Evolutionary conservation across 1,284 basidiomycete species (phyloP), one percentile per base, ranked within the genome.

Genomic region (Sporisorium reilianum): DNA sequence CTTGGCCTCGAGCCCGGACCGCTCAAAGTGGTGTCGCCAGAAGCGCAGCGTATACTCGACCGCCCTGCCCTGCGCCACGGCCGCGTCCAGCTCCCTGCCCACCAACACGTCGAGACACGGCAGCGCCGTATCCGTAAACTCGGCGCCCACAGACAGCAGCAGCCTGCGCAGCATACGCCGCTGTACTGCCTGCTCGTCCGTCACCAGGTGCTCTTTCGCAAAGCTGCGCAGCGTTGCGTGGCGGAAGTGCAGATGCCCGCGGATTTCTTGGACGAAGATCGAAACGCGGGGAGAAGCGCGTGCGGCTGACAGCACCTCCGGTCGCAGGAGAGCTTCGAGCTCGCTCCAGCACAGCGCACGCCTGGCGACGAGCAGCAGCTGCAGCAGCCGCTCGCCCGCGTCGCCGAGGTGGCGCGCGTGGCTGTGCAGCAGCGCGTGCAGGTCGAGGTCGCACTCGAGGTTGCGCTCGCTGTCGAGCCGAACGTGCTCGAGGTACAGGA

Each of bases 401-500:
- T 52, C 22, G 23, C 50, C 50, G 14, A 52, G 50, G 12, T 52
- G 50, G 22, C 40, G 38, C 7, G 50, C 34, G 11, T 52, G 50
- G 20, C 40, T 36, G 14, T 52, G 34, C 22, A 52, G 23, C 34
- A 52, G 18, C 4, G 16, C 32, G 36, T 52, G 34, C 23, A 52
- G 9, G 25, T 40, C 50, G 26, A 25, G 50, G 4, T 34, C 26
- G 50, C 50, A 52, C 10, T 52, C 22, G 0, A 25, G 23, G 36
- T 40, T 40, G 34, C 40, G 50, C 3, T 52, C 34, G 50, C 34
- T 22, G 36, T 40, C 22, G 51, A 45, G 51, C 51, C 65, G 38
- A 58, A 58, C 12, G 50, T 73, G 77, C 55, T 48, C 75, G 38
- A 76, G 72, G 59, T 79, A 76, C 26, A 77, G 49, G n/a, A 53